Conservation (phyloP, 129 eudicot genomes). For the Silybum marianum region DNA sequence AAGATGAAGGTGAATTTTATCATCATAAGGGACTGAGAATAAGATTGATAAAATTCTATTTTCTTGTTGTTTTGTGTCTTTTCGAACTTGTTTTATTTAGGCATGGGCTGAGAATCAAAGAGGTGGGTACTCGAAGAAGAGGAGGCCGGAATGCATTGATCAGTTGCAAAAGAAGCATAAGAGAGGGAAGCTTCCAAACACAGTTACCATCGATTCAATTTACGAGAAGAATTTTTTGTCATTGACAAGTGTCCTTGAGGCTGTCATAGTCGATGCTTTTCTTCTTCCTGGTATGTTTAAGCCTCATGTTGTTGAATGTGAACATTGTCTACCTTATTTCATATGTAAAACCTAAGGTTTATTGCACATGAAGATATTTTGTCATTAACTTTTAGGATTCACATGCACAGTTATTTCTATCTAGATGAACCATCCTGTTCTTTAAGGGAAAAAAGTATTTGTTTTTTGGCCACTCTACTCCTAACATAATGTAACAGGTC, state of each 20-base stretch:
- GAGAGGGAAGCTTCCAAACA: slow-evolving; percentile 75
- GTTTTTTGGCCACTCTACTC: not conserved
- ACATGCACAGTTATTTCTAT: not conserved
- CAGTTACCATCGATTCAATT: slow-evolving; percentile 73
- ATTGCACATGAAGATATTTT: not conserved
- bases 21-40: slow-evolving; percentile 13
- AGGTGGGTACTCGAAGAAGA: slow-evolving; percentile 69
- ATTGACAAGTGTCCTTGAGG: slow-evolving; percentile 77
- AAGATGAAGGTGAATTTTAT: slow-evolving; percentile 18
- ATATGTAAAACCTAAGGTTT: not conserved
- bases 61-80: slow-evolving; percentile 11
- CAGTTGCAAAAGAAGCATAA: slow-evolving; percentile 69
- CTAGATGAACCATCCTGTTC: not conserved
- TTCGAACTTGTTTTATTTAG: slow-evolving; percentile 34
- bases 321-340: not conserved
- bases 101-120: slow-evolving; percentile 81
- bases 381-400: not conserved
- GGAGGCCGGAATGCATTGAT: slow-evolving; percentile 64
- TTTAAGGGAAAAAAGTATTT: not conserved
- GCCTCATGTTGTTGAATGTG: not conserved
- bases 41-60: not conserved
- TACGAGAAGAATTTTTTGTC: slow-evolving; percentile 86
- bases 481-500: not conserved
- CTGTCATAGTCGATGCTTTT: slow-evolving; percentile 68
- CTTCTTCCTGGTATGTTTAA: slow-evolving; percentile 71